phyloP scores from a whole-genome alignment of 352 stramenopile species.

The Pythium apleroticum region DNA sequence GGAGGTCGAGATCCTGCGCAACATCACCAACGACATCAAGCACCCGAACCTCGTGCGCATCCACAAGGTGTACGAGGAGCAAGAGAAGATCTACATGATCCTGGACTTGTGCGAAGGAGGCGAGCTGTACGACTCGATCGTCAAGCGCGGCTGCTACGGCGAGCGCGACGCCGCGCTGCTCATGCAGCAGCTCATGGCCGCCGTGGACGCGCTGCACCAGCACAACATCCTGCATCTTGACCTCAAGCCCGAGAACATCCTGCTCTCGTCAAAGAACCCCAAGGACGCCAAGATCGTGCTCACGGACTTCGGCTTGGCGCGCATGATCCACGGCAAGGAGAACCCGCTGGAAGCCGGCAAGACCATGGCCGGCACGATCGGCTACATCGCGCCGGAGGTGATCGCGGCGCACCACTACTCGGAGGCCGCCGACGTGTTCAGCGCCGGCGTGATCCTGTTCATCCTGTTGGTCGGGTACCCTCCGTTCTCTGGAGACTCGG shows the following conservation, averaged over 20 bases:
- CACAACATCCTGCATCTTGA: slow-evolving; percentile 83
- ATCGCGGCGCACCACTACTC: slow-evolving; percentile 70
- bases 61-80: slow-evolving; percentile 82
- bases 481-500: slow-evolving; percentile 69
- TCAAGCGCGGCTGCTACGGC: slow-evolving; percentile 64
- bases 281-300: slow-evolving; percentile 66
- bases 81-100: slow-evolving; percentile 80
- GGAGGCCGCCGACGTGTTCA: slow-evolving; percentile 73
- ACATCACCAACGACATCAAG: slow-evolving; percentile 79
- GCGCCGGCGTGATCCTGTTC: slow-evolving; percentile 78
- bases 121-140: slow-evolving; percentile 76
- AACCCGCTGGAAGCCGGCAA: slow-evolving; percentile 60
- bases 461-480: slow-evolving; percentile 79
- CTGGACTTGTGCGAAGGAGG: slow-evolving; percentile 70
- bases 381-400: slow-evolving; percentile 78
- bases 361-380: slow-evolving; percentile 74
- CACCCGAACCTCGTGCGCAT: slow-evolving; percentile 79
- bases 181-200: slow-evolving; percentile 66
- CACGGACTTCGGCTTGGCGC: slow-evolving; percentile 73
- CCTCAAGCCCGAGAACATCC: slow-evolving; percentile 83
- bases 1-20: slow-evolving; percentile 79
- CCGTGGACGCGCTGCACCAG: slow-evolving; percentile 59
- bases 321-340: slow-evolving; percentile 71
- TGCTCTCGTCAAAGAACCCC: slow-evolving; percentile 49
- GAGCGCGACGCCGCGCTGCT: slow-evolving; percentile 61